Conservation (phyloP, 345 rosid genomes). For the Rhodamnia rubescens region DNA sequence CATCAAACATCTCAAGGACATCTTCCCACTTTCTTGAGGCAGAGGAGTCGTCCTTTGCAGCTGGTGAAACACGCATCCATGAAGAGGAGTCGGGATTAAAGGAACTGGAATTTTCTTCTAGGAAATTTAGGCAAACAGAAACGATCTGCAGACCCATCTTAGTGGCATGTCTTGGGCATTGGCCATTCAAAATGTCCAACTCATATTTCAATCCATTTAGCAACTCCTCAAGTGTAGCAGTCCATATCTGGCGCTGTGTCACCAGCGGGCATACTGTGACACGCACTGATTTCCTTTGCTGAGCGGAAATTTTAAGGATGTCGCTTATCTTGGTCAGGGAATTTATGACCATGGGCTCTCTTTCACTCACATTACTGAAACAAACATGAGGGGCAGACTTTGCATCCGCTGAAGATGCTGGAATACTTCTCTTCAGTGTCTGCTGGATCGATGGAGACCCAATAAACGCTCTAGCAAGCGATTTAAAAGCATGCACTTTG, state of each 20-base stretch:
- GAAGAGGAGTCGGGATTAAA: conserved; percentile 35
- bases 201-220: conserved; percentile 46
- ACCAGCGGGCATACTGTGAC: conserved; percentile 50
- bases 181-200: conserved; percentile 26
- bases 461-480: conserved; percentile 47
- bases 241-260: conserved; percentile 64
- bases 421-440: conserved; percentile 16
- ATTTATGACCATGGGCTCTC: conserved; percentile 38
- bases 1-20: conserved; percentile 63
- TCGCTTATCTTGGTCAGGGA: conserved; percentile 45
- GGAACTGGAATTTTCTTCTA: conserved; percentile 29
- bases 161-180: conserved; percentile 22
- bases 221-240: conserved; percentile 46
- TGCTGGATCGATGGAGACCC: conserved; percentile 54
- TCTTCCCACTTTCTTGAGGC: conserved; percentile 57
- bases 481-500: conserved; percentile 46
- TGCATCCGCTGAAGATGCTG: background rate
- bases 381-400: conserved; percentile 6
- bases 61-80: conserved; percentile 60
- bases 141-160: conserved; percentile 58
- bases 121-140: conserved; percentile 45
- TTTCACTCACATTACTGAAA: conserved; percentile 33
- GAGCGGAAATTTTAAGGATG: conserved; percentile 53
- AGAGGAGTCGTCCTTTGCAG: conserved; percentile 13
- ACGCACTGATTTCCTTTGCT: conserved; percentile 54